Percentiles rank a stretch among this genome's conserved stretches.
Evolutionary conservation across 2,329 filamentous ascomycete species (phyloP).

Genomic region (Chalaropsis thielavioides): DNA sequence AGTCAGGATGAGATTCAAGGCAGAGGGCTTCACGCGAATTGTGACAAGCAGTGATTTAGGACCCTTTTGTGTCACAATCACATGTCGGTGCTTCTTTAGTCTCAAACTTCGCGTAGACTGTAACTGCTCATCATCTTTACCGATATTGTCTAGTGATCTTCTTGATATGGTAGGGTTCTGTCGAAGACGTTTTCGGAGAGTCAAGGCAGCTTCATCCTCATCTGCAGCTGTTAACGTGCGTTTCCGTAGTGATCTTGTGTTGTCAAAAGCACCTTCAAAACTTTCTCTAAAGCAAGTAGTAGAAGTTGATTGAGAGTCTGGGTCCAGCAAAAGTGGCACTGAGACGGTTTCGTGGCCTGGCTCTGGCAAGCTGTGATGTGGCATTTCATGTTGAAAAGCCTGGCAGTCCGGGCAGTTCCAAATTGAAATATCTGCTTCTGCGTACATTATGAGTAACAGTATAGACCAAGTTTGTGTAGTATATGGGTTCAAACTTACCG

Average conservation of each 20-base stretch:
- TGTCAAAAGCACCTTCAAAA: neutral
- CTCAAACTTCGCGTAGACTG: constrained; percentile 10
- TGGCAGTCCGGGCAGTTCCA: constrained; percentile 34
- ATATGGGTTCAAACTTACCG: constrained; percentile 34
- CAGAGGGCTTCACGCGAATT: constrained; percentile 41
- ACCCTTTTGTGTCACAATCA: constrained; percentile 20
- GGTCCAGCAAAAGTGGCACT: neutral
- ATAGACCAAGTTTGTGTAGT: neutral
- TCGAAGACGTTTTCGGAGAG: constrained; percentile 13
- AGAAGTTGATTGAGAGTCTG: neutral
- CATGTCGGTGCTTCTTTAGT: constrained; percentile 11
- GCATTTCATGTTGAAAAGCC: neutral
- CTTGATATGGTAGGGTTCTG: constrained; percentile 13
- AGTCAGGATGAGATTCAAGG: constrained; percentile 43
- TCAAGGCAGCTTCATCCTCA: constrained; percentile 14
- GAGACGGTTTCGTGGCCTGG: neutral
- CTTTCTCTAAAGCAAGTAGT: neutral
- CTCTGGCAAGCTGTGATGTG: neutral
- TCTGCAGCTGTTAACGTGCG: constrained; percentile 15
- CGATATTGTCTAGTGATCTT: constrained; percentile 23
- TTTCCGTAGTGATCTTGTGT: constrained; percentile 13
- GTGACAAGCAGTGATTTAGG: constrained; percentile 38
- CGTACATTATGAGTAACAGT: neutral
- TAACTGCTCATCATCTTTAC: constrained; percentile 23
- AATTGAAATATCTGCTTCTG: constrained; percentile 27